Conservation (phyloP, 768 basidiomycete species). For the Termitomyces sp. region DNA sequence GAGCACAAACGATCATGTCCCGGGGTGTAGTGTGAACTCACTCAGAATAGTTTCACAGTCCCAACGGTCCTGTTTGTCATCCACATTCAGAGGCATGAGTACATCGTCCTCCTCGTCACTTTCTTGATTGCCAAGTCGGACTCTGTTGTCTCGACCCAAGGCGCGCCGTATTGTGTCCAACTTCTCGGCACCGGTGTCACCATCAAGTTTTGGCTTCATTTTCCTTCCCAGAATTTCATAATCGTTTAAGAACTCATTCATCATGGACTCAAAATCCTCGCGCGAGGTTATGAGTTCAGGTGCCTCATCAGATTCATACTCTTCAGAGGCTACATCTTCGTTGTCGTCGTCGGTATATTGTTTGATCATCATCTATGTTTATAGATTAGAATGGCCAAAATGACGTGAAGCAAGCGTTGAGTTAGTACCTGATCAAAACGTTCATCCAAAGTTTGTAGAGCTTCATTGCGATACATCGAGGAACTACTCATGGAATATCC, state of each 20-base stretch:
- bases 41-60: slow-evolving; percentile 95
- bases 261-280: slow-evolving; percentile 85
- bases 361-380: slow-evolving; percentile 61
- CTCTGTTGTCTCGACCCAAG: slow-evolving; percentile 63
- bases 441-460: slow-evolving; percentile 84
- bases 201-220: slow-evolving; percentile 70
- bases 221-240: slow-evolving; percentile 90
- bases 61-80: slow-evolving; percentile 76
- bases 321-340: slow-evolving; percentile 26
- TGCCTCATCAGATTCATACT: slow-evolving; percentile 50
- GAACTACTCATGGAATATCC: slow-evolving; percentile 98
- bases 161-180: slow-evolving; percentile 74
- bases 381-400: background rate
- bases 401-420: background rate
- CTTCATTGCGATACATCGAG: slow-evolving; percentile 90
- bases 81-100: slow-evolving; percentile 35
- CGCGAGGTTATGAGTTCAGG: slow-evolving; percentile 76
- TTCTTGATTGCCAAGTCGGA: slow-evolving; percentile 36
- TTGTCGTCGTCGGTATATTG: slow-evolving; percentile 60
- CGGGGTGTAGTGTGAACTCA: slow-evolving; percentile 32
- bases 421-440: slow-evolving; percentile 79
- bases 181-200: slow-evolving; percentile 71
- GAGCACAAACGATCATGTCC: background rate
- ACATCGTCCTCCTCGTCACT: slow-evolving; percentile 41
- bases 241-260: slow-evolving; percentile 90